phyloP scores from a whole-genome alignment of 192 early-diverging fungal species.

The Chytriomyces sp. region DNA sequence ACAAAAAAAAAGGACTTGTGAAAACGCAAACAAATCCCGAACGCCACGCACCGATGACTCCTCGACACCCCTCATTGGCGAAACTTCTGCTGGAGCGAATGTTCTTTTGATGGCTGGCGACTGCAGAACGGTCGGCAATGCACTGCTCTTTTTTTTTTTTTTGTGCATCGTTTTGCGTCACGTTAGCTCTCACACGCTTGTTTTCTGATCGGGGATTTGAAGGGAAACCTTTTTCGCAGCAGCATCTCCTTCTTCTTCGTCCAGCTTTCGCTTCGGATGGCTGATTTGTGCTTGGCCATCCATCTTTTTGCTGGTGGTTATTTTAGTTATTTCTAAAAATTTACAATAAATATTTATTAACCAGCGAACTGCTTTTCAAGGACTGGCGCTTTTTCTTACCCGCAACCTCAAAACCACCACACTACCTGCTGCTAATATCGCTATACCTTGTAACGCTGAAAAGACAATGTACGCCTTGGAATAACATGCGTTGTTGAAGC shows the following conservation, averaged over 20 bases:
- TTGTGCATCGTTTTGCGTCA: no score
- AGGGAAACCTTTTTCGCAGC: not conserved
- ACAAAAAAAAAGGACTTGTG: not conserved
- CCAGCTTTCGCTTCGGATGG: not conserved
- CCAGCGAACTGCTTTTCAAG: no score
- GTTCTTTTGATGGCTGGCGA: constrained; percentile 7
- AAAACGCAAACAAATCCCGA: no score
- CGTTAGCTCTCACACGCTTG: not conserved
- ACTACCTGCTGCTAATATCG: no score
- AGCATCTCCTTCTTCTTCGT: not conserved
- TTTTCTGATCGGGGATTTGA: not conserved
- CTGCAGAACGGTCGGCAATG: not conserved
- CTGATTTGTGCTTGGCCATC: no score
- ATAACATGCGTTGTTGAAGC: not conserved
- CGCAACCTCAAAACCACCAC: no score
- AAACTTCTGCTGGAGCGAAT: constrained; percentile 4
- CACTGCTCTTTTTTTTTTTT: not conserved
- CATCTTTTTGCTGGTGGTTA: no score
- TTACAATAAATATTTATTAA: no score
- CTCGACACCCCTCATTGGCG: constrained; percentile 31
- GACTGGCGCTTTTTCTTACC: no score
- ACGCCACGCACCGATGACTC: not conserved
- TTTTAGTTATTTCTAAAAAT: no score
- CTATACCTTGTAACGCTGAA: not conserved
- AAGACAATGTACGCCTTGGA: not conserved